Conservation (phyloP, 306 rosid species). For the Vachellia pachyceras region DNA sequence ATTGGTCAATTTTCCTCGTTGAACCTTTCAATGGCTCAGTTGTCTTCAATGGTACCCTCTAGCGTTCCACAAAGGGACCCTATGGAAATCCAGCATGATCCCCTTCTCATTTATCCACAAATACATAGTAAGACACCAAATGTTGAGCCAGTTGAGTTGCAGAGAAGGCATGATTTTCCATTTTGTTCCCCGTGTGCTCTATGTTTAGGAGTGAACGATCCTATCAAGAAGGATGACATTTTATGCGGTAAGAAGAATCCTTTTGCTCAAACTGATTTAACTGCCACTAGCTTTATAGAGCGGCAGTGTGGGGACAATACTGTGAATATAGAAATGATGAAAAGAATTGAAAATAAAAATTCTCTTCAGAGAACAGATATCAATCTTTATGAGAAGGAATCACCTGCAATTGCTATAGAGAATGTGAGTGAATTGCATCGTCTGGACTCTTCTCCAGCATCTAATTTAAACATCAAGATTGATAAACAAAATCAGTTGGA, state of each 20-base stretch:
- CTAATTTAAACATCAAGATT: conserved; percentile 26
- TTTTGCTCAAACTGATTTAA: conserved; percentile 38
- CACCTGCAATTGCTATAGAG: conserved; percentile 42
- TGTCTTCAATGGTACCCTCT: conserved; percentile 47
- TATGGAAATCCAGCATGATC: conserved; percentile 44
- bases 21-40: conserved; percentile 51
- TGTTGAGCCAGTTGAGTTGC: conserved; percentile 50
- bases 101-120: conserved; percentile 43
- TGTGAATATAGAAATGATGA: conserved; percentile 38
- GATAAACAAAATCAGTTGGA: conserved; percentile 43
- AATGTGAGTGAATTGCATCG: conserved; percentile 42
- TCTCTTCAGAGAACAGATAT: conserved; percentile 44
- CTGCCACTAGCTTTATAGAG: conserved; percentile 37
- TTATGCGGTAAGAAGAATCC: conserved; percentile 36
- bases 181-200: conserved; percentile 50
- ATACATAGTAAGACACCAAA: conserved; percentile 47
- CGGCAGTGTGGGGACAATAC: conserved; percentile 43
- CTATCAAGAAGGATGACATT: conserved; percentile 38
- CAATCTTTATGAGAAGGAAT: conserved; percentile 45
- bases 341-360: conserved; percentile 42
- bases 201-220: conserved; percentile 43
- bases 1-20: conserved; percentile 50
- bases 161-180: conserved; percentile 43
- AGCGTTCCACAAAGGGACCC: conserved; percentile 48
- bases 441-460: conserved; percentile 40